Evolutionary conservation across 2,329 filamentous ascomycete genomes (phyloP).

Genomic region (Triangularia verruculosa): DNA sequence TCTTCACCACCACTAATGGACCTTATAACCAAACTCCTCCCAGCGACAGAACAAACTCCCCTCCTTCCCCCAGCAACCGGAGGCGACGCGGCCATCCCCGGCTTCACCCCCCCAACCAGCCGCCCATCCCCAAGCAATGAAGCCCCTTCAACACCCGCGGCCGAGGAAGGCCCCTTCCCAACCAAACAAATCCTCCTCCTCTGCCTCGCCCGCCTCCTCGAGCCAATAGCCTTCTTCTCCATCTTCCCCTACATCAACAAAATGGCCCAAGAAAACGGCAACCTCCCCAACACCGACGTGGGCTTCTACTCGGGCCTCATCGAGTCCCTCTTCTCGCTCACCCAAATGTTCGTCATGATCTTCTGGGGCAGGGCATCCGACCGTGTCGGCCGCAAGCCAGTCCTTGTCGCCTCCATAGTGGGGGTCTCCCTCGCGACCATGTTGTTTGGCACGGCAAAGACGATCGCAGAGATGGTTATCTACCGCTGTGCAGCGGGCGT

Average conservation of each 20-base stretch:
- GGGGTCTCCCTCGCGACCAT: conserved; percentile 61
- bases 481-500: conserved; percentile 69
- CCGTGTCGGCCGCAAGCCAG: conserved; percentile 67
- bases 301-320: conserved; percentile 80
- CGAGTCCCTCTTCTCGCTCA: conserved; percentile 68
- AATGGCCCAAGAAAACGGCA: conserved; percentile 68
- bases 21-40: background rate
- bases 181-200: conserved; percentile 66
- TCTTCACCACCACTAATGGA: background rate
- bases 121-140: background rate
- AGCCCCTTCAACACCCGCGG: background rate
- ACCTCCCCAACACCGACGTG: conserved; percentile 61
- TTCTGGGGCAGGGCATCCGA: conserved; percentile 69
- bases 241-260: conserved; percentile 79
- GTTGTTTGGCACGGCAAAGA: conserved; percentile 65
- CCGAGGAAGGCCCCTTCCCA: conserved; percentile 46
- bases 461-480: conserved; percentile 71
- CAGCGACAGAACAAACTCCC: conserved; percentile 33
- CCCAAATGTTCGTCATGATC: conserved; percentile 76
- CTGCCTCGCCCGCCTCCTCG: conserved; percentile 69
- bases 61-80: conserved; percentile 26
- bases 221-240: conserved; percentile 79
- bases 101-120: background rate
- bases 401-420: conserved; percentile 63
- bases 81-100: background rate